Base-by-base conservation (phyloP, 2,329 filamentous ascomycete genomes). In the Clonostachys rosea region DNA sequence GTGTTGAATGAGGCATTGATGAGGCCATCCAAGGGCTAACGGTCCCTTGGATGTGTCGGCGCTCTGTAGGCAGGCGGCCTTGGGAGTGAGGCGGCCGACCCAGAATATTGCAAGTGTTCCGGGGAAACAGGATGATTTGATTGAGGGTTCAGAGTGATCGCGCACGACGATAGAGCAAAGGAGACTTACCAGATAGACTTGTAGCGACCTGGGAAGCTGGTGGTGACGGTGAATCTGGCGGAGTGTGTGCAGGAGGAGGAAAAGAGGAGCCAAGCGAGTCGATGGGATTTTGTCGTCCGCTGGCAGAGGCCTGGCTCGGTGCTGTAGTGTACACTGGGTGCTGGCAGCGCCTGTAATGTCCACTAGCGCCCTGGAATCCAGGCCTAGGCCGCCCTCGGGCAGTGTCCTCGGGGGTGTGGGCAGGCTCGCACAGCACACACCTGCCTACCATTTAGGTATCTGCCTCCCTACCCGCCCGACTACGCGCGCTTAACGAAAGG, bases 221-320 rank as follows among this genome's bases (percentile, higher is more conserved):
- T 62, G 60, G 58, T 57, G 63, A 60, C 53, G 57, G 58, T 54
- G 50, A 59, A 60, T 57, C 57, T 58, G 62, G 58, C 57, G 61
- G 64, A 62, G 59, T 61, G 63, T 66, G 67, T 68, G 66, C 59
- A 67, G 64, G 64, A 62, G 46, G 41, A 47, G 45, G 67, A 70
- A 69, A 69, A 69, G 67, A 70, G 67, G 67, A 69, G 63, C 59
- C 56, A 40, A 58, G 59, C 59, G 67, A 59, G 65, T 64, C 59
- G 12, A 59, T 62, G 62, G 58, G 64, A 68, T 67, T 68, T 69
- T 67, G 66, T 65, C 63, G 60, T 56, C 24, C 9, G 24, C 24
- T 30, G 24, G 24, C 24, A 30, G 24, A 30, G 24, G 24, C 24
- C 24, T 30, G 24, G 24, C 24, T 30, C 24, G 24, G 24, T 30